Conservation (phyloP, 768 basidiomycete species). For the Russula lepida region DNA sequence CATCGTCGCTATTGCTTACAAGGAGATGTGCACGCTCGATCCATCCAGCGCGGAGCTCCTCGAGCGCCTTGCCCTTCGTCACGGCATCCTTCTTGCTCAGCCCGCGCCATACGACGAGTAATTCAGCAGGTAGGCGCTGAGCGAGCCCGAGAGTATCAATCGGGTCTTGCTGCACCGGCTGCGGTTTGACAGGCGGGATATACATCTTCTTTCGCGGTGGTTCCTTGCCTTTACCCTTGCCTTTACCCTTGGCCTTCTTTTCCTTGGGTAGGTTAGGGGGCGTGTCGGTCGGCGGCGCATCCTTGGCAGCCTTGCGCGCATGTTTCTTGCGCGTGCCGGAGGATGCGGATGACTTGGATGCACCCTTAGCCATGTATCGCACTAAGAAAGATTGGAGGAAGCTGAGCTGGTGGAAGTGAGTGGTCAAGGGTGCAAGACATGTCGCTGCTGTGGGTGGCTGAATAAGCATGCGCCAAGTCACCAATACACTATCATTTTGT, state of each 20-base stretch:
- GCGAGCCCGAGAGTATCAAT: slow-evolving; percentile 77
- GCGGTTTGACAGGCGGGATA: slow-evolving; percentile 77
- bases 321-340: slow-evolving; percentile 91
- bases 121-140: slow-evolving; percentile 64
- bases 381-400: neutral
- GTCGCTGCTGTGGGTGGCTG: neutral
- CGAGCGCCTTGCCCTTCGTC: slow-evolving; percentile 77
- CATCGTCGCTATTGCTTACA: neutral
- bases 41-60: slow-evolving; percentile 70
- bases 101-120: slow-evolving; percentile 72
- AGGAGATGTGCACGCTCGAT: slow-evolving; percentile 40
- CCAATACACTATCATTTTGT: neutral
- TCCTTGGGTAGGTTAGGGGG: slow-evolving; percentile 33
- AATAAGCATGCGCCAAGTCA: slow-evolving; percentile 9
- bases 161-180: slow-evolving; percentile 70
- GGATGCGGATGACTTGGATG: slow-evolving; percentile 66
- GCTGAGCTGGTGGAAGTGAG: neutral
- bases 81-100: slow-evolving; percentile 86
- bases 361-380: slow-evolving; percentile 35
- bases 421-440: neutral
- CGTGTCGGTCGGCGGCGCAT: slow-evolving; percentile 25
- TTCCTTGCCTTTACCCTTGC: slow-evolving; percentile 43
- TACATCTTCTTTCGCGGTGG: slow-evolving; percentile 80
- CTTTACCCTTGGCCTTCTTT: slow-evolving; percentile 45
- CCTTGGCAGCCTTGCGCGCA: slow-evolving; percentile 56